Evolutionary conservation across 176 grass and related monocot genomes (phyloP), one percentile per base, ranked within the genome.

Genomic region (Thinopyrum elongatum): DNA sequence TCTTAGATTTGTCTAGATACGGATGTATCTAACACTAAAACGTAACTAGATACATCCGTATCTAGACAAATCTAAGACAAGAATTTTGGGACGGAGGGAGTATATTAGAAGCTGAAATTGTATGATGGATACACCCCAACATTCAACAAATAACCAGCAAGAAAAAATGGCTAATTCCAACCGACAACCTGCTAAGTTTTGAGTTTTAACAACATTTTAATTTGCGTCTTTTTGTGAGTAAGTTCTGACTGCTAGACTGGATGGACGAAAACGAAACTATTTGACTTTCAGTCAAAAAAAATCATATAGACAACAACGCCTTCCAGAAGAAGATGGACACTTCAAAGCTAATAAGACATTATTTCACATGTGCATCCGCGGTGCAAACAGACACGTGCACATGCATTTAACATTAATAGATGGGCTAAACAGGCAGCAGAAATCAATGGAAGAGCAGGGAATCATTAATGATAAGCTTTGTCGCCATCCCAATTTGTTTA

Each of bases 241-340:
- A 78, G 66, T 22, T 88, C 84, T 51, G 74, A 57, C 31, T 17
- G 21, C 15, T 39, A 65, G 44, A 23, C 33, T 85, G 21, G 33
- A 74, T 89, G 57, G 33, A 49, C 4, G n/a, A 36, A 12, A 4
- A 49, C 4, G n/a, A 36, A 12, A 4, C 75, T 35, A 85, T 60
- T 85, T 71, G 15, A 70, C 22, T 57, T 63, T 29, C 33, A 76
- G 19, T 58, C 33, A 36, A 55, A 76, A 75, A 23, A 57, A 62
- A 39, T 71, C 59, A 68, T 55, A 80, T 81, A 26, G 36, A 29
- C 26, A 81, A 8, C 16, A 22, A 68, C 1, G 22, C 27, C 21
- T 78, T 47, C 22, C 27, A 61, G 71, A 63, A 83, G 61, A 88
- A 57, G 31, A 62, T 70, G 29, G 7, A 78, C 17, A 78, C 12